Evolutionary conservation across 2,329 filamentous ascomycete species (phyloP).

Genomic region (Xylaria sp.): DNA sequence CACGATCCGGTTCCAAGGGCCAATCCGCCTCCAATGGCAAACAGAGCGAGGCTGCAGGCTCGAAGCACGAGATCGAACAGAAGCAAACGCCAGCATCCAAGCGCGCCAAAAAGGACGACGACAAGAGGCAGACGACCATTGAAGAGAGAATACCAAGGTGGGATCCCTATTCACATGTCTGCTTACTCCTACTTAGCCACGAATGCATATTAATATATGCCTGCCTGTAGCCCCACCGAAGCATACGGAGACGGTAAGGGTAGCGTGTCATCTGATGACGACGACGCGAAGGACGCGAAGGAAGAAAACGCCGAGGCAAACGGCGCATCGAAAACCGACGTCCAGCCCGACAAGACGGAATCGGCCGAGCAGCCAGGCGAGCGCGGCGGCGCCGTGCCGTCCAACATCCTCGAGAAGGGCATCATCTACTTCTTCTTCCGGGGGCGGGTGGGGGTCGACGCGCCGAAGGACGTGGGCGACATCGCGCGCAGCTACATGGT

Average conservation of each 20-base stretch:
- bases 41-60: conserved; percentile 29
- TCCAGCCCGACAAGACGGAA: conserved; percentile 44
- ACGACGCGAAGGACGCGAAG: conserved; percentile 14
- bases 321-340: conserved; percentile 50
- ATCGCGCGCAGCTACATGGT: conserved; percentile 80
- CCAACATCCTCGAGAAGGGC: conserved; percentile 78
- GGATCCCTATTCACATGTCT: neutral
- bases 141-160: conserved; percentile 51
- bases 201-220: conserved; percentile 12
- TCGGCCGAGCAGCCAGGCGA: conserved; percentile 32
- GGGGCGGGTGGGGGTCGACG: conserved; percentile 71
- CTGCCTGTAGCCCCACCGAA: conserved; percentile 25
- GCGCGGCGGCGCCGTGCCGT: conserved; percentile 42
- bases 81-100: conserved; percentile 43
- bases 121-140: conserved; percentile 53
- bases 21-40: conserved; percentile 7
- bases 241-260: conserved; percentile 26
- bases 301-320: conserved; percentile 19
- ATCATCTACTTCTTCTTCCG: conserved; percentile 91
- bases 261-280: conserved; percentile 2
- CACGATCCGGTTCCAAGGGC: conserved; percentile 28
- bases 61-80: conserved; percentile 40
- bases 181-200: neutral
- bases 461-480: conserved; percentile 70
- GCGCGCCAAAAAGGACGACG: conserved; percentile 39